These are phyloP conservation scores for Sphagnum fallax DNA, from an alignment of 228 moss, liverwort and hornwort genomes.

Conservation along the genomic window DNA sequence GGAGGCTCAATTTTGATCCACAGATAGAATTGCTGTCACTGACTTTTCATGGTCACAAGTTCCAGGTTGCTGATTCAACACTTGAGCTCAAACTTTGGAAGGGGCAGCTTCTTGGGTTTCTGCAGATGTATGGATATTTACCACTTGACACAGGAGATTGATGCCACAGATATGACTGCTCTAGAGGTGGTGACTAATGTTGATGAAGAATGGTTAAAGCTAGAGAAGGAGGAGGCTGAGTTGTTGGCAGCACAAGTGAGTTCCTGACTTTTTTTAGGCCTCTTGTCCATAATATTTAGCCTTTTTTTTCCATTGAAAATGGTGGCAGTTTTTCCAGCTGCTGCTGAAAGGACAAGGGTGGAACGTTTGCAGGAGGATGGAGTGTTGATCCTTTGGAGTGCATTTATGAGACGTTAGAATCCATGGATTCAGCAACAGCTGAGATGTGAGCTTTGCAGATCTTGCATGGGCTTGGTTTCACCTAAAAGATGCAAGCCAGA, in stretches of 20 bases:
- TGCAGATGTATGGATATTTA: constrained; percentile 71
- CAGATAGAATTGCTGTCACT: constrained; percentile 84
- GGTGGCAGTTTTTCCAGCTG: no score
- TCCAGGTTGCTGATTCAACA: constrained; percentile 67
- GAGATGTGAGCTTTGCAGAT: constrained; percentile 86
- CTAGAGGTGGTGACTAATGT: constrained; percentile 87
- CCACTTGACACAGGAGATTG: constrained; percentile 79
- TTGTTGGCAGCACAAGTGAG: constrained; percentile 63
- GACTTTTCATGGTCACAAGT: constrained; percentile 81
- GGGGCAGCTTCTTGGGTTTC: constrained; percentile 7
- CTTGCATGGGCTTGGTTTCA: constrained; percentile 75
- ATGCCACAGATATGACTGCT: constrained; percentile 76
- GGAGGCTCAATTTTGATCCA: no score
- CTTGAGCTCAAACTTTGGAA: constrained; percentile 76
- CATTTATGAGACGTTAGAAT: constrained; percentile 71
- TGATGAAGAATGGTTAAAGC: constrained; percentile 54
- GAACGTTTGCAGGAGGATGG: constrained; percentile 43
- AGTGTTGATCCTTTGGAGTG: constrained; percentile 75
- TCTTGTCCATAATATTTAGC: no score
- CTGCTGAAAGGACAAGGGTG: no score
- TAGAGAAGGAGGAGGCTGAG: constrained; percentile 66
- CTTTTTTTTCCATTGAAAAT: not conserved
- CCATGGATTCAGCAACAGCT: constrained; percentile 86
- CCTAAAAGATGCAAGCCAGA: constrained; percentile 84
- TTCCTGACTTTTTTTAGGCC: not conserved